Base-by-base conservation (phyloP, 371 early-diverging fungal species). In the Circinella umbellata region DNA sequence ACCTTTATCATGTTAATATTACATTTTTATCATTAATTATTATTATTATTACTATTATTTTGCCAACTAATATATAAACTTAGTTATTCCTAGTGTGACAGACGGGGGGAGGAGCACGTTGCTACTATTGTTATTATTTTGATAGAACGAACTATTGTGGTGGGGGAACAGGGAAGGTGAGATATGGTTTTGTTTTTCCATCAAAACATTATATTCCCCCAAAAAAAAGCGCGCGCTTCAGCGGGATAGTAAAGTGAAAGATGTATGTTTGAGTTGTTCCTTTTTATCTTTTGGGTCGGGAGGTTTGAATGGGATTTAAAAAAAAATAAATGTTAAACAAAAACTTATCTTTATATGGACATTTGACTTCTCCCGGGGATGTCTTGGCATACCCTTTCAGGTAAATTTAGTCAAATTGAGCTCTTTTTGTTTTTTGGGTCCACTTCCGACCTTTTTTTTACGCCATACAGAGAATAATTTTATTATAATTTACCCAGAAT, bases 371-470 rank as follows among this genome's bases (percentile, higher is more conserved):
- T 69, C 71, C 69, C 61, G 68, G 69, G 65, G 57, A 68, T 49
- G 68, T 72, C 73, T 72, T 72, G 73, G 73, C 73, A 72, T 72
- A 66, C 73, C 73, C 65, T 72, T 72, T 72, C 64, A 59, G 67
- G 73, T 68, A 66, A 72, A 72, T 72, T 72, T 72, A 68, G 64
- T 68, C 73, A 68, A 67, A 65, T 68, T 59, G 63, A 71, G 73
- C 60, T 38, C 53, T 34, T 46, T 64, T 68, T 35, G 61, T 63
- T 42, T 35, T 65, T 63, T 34, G 36, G 54, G 47, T 15, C 3
- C 59, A 46, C 61, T 46, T 57, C 59, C 46, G 55, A 59, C 39
- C 37, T 34, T 51, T 15, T 49, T 51, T 51, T 13, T 5, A 37
- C 34, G 42, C 61, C 53, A 49, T 61, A 34, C 17, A 61, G 54